Evolutionary conservation across 345 rosid genomes (phyloP), one percentile per base, ranked within the genome.

Genomic region (Corymbia maculata): DNA sequence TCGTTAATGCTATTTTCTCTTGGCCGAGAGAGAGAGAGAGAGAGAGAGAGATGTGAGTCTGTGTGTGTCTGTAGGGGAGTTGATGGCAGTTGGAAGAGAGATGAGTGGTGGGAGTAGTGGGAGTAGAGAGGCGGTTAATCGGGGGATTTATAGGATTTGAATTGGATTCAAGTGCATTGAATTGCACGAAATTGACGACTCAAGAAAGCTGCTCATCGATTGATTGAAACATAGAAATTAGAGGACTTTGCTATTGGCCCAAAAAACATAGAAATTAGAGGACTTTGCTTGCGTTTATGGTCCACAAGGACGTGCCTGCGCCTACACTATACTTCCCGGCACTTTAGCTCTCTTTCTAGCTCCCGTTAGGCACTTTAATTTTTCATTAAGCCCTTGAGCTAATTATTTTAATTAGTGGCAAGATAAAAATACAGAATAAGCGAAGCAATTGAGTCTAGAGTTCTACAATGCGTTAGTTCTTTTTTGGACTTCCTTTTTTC

Each of bases 361-460:
- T 9, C 24, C 13, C 1, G 9, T 70, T 16, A 32, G 80, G 47
- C 82, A 17, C 26, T 36, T 36, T 9, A 19, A 36, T 19, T 70
- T 70, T 19, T 70, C 82, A 36, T 10, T 75, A 17, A 0, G 22
- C 49, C 21, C 49, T 75, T 9, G 22, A 9, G 4, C 6, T 15
- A 32, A 70, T 0, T 19, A 5, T 9, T 36, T 36, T 36, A 19
- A 36, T 70, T 9, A 9, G 11, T 36, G 42, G 36, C 7, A 6
- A 17, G 13, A 4, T 19, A 0, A 19, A 9, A 36, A 36, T 5
- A 36, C 14, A 17, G 47, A 75, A 19, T 75, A 36, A 5, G 82
- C 49, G 4, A 17, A 3, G 49, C 13, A 9, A 36, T 6, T 0
- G 49, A 75, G 8, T 11, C 21, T 42, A 2, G 1, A 4, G 49